Percentiles rank a stretch among this genome's conserved stretches.
Conservation (phyloP, 371 early-diverging fungal species). For the Zychaea mexicana region DNA sequence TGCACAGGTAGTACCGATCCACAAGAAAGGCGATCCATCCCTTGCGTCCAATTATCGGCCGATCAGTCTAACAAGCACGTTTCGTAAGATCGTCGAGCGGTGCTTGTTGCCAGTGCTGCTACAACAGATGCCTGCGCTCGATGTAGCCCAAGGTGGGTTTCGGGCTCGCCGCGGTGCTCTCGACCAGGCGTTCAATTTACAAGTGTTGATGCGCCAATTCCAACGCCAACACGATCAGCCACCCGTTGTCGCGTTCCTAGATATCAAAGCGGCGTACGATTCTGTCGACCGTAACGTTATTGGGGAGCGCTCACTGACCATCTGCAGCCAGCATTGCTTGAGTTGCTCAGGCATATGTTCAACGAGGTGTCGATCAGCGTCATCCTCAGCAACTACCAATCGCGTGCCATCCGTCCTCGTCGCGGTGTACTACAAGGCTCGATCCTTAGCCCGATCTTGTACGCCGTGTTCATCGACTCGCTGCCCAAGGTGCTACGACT, state of each 20-base stretch:
- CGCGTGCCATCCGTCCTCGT: constrained; percentile 5
- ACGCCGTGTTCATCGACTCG: constrained; percentile 25
- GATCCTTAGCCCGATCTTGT: constrained; percentile 24
- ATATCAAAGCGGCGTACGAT: constrained; percentile 29
- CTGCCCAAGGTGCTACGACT: constrained; percentile 15
- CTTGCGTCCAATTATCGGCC: constrained; percentile 21
- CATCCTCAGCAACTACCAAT: constrained; percentile 1
- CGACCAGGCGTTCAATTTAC: constrained; percentile 25
- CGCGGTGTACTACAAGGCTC: constrained; percentile 30
- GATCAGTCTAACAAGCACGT: constrained; percentile 16
- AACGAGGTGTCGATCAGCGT: constrained; percentile 12
- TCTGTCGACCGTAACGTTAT: constrained; percentile 14
- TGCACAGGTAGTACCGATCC: constrained; percentile 24
- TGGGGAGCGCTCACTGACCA: constrained; percentile 8
- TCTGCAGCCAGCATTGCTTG: not conserved
- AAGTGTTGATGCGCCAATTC: constrained; percentile 11
- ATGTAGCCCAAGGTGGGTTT: constrained; percentile 29
- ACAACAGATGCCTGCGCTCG: constrained; percentile 2
- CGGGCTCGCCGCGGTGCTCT: constrained; percentile 17
- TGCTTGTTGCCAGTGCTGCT: constrained; percentile 5
- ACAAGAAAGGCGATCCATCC: constrained; percentile 19
- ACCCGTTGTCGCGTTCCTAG: constrained; percentile 23
- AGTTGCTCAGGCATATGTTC: constrained; percentile 19
- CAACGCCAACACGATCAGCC: not conserved
- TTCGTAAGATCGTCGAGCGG: constrained; percentile 18